Evolutionary conservation across 1,284 basidiomycete genomes (phyloP), one percentile per base, ranked within the genome.

Genomic region (Irpex rosettiformis): DNA sequence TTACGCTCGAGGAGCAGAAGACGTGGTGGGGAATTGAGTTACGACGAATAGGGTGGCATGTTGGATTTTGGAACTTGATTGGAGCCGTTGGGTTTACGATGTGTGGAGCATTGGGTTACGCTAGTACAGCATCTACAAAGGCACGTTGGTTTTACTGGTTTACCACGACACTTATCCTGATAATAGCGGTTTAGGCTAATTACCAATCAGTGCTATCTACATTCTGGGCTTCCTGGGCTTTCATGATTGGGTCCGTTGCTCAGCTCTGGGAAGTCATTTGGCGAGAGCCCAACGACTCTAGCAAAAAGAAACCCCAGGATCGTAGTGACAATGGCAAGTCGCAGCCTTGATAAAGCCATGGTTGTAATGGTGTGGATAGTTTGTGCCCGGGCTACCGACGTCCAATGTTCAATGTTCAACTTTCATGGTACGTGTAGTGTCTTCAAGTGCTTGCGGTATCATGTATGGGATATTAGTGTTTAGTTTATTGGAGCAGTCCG

Each of bases 151-250:
- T n/a, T 18, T 27, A 40, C 25, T 51, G 49, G 6, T 21, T 21
- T 28, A 16, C n/a, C 54, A 33, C 5, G 30, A 33, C 13, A 13
- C 30, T 33, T 10, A 33, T 3, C 30, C 8, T 33, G 30, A 16
- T 33, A 16, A 10, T 33, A 16, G 16, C 16, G 2, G 2, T 10
- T 10, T 33, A 69, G 69, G 66, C 60, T 8, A 66, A 75, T 49
- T 85, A 83, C 63, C 76, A 86, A 67, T 81, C 80, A 62, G 73
- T 75, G 5, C 68, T 83, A 40, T 73, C 76, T 11, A 85, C 83
- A 0, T 85, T 83, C 65, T 86, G 82, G 83, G 83, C 81, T 21
- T 76, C 79, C 13, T 85, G 81, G 79, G 83, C 79, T 4, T 86
- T 85, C 72, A 69, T 85, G 66, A 80, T 85, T 47, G 83, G 81